These are phyloP conservation scores for Emmonsiellopsis sp. DNA, from an alignment of 2,329 filamentous ascomycete species.

Conservation along the genomic window DNA sequence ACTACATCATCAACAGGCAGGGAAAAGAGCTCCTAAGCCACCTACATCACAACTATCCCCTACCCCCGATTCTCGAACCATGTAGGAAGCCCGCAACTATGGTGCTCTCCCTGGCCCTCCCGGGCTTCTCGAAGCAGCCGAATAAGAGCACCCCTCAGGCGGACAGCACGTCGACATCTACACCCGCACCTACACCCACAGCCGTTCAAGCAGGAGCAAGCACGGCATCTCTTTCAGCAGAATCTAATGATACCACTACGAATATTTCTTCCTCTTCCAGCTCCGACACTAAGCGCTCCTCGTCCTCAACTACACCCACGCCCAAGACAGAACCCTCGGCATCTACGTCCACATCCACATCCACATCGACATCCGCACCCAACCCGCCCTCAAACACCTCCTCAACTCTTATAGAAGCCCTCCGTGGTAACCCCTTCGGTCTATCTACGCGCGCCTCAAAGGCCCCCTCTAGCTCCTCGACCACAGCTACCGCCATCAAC, in stretches of 20 bases:
- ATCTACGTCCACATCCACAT: neutral
- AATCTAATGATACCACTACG: neutral
- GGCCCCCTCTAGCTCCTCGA: slow-evolving; percentile 6
- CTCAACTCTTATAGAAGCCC: slow-evolving; percentile 32
- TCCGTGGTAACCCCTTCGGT: slow-evolving; percentile 36
- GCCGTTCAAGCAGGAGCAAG: neutral
- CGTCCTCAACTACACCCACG: neutral
- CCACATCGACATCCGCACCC: neutral
- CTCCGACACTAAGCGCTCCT: neutral
- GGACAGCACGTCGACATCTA: neutral
- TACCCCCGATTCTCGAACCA: slow-evolving; percentile 11
- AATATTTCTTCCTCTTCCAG: neutral
- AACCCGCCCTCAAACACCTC: slow-evolving; percentile 10
- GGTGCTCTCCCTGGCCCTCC: slow-evolving; percentile 29
- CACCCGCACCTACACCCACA: neutral
- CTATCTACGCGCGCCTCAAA: slow-evolving; percentile 17
- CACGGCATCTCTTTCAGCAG: neutral
- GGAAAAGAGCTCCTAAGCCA: neutral
- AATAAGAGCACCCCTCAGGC: neutral
- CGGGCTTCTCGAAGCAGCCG: slow-evolving; percentile 21
- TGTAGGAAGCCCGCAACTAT: slow-evolving; percentile 24
- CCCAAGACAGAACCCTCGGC: neutral
- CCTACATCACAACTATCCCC: neutral
- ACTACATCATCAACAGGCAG: too few species aligned
- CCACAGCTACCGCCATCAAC: slow-evolving; percentile 7